Conservation (phyloP, 169 alveolate species). For the Cryptosporidium ubiquitum region DNA sequence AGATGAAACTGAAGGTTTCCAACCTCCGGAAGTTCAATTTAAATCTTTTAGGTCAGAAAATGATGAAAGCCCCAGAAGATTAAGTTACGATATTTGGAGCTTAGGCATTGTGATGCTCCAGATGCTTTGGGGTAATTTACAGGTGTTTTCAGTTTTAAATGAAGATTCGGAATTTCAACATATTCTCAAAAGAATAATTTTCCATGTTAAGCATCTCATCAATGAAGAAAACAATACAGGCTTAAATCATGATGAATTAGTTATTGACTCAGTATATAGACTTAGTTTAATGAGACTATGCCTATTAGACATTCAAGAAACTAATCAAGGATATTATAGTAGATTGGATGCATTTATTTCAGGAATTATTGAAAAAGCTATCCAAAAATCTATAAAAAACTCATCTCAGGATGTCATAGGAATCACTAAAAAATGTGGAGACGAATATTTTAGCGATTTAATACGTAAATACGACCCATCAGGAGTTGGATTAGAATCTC, state of each 20-base stretch:
- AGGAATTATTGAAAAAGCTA: not conserved
- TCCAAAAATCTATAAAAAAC: not conserved
- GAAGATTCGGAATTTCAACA: constrained; percentile 70
- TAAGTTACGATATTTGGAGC: constrained; percentile 63
- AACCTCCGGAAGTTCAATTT: constrained; percentile 72
- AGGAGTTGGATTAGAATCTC: constrained; percentile 28
- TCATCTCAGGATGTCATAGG: constrained; percentile 28
- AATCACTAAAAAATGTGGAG: constrained; percentile 11
- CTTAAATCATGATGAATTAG: not conserved
- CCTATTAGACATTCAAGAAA: not conserved
- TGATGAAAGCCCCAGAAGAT: not conserved
- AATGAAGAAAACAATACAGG: not conserved
- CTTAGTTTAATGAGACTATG: constrained; percentile 64
- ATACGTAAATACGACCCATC: constrained; percentile 43
- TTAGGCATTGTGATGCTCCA: constrained; percentile 53
- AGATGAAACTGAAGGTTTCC: constrained; percentile 71
- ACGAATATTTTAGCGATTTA: constrained; percentile 3
- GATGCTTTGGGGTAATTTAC: constrained; percentile 60
- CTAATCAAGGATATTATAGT: not conserved
- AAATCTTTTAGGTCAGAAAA: constrained; percentile 20
- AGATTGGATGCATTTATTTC: constrained; percentile 15
- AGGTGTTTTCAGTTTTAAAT: constrained; percentile 46
- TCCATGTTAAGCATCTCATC: constrained; percentile 4
- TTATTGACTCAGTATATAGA: constrained; percentile 42
- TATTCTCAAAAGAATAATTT: constrained; percentile 1